Evolutionary conservation across 768 basidiomycete species (phyloP).

Genomic region (Lactifluus pinguis): DNA sequence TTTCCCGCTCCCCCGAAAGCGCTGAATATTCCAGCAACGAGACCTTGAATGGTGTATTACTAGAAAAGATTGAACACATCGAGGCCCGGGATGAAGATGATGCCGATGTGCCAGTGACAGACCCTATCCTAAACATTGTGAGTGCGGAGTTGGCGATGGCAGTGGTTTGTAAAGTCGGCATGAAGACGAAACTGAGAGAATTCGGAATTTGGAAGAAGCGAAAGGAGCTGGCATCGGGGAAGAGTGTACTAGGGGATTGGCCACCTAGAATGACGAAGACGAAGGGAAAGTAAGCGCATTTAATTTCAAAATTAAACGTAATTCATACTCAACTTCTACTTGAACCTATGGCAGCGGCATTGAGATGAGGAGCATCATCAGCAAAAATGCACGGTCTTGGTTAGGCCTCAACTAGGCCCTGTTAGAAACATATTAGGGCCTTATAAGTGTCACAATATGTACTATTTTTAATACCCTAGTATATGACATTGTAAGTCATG

Average conservation of each 20-base stretch:
- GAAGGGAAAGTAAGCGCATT: not conserved
- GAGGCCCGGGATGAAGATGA: too few species aligned
- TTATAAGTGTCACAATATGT: too few species aligned
- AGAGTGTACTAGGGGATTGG: not conserved
- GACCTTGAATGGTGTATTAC: not conserved
- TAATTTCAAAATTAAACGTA: too few species aligned
- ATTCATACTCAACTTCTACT: too few species aligned
- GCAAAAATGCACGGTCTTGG: too few species aligned
- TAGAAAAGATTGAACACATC: not conserved
- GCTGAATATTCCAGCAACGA: not conserved
- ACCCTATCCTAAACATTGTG: not conserved
- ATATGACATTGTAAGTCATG: too few species aligned
- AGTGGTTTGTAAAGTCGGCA: not conserved
- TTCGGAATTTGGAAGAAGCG: not conserved
- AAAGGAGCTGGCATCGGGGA: not conserved
- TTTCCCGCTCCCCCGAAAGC: not conserved
- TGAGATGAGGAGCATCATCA: too few species aligned
- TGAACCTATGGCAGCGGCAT: too few species aligned
- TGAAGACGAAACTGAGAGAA: not conserved
- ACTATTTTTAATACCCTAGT: too few species aligned
- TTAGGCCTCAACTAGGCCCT: too few species aligned
- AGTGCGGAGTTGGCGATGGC: not conserved
- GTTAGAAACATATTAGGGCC: too few species aligned
- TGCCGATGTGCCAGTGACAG: too few species aligned
- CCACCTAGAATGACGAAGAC: not conserved